A percentile compares a stretch with the other conserved stretches of the same genome.
phyloP scores from a whole-genome alignment of 2,329 filamentous ascomycete species.

The Verticillium tricorpus region DNA sequence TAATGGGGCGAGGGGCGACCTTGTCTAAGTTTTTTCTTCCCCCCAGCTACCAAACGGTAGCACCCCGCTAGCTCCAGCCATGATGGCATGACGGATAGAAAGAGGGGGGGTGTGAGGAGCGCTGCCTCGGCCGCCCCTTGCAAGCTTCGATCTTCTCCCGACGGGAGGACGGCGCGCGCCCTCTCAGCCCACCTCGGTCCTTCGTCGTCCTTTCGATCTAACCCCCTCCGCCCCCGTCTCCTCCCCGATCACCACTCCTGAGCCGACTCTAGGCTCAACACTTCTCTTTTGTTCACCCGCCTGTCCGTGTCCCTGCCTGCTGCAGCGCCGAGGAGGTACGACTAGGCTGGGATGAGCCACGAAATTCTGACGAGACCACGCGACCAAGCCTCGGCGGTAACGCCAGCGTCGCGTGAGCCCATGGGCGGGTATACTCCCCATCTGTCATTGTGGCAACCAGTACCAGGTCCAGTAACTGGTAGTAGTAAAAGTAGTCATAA shows the following conservation, averaged over 20 bases:
- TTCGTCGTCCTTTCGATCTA: not conserved
- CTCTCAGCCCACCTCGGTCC: not conserved
- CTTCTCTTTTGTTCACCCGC: not conserved
- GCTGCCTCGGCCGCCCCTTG: not conserved
- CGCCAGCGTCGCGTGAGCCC: not conserved
- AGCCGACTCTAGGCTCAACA: not conserved
- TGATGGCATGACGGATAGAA: not conserved
- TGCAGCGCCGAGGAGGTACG: no score
- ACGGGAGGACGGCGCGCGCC: not conserved
- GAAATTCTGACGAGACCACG: not conserved
- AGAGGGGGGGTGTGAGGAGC: not conserved
- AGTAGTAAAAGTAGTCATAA: not conserved
- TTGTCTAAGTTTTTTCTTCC: not conserved
- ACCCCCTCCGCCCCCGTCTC: not conserved
- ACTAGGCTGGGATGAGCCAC: not conserved
- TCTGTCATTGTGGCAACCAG: not conserved
- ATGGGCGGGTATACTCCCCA: not conserved
- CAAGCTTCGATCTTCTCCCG: not conserved
- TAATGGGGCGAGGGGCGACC: no score
- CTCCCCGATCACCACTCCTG: not conserved
- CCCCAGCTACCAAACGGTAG: not conserved
- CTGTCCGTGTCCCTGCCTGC: not conserved
- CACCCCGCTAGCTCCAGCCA: not conserved
- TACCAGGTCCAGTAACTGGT: not conserved
- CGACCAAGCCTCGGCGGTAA: not conserved